These are phyloP conservation scores for Rhodotorula babjevae DNA, from an alignment of 768 basidiomycete genomes.

Conservation along the genomic window DNA sequence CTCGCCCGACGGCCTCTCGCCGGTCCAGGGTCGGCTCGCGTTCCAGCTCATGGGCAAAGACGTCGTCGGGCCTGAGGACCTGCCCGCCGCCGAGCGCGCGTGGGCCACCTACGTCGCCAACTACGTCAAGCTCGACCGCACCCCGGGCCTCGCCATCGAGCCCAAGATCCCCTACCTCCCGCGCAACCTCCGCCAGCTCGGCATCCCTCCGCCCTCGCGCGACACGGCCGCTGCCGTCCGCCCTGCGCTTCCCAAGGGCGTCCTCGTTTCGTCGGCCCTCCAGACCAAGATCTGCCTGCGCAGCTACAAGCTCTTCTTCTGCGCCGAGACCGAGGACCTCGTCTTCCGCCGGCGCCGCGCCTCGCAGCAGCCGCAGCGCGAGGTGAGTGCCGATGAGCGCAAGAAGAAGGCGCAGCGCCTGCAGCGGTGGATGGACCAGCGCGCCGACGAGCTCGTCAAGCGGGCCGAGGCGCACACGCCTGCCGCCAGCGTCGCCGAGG, in stretches of 20 bases:
- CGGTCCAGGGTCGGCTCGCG: constrained; percentile 17
- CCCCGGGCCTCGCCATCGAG: constrained; percentile 11
- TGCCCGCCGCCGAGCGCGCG: constrained; percentile 47
- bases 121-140: constrained; percentile 42
- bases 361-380: neutral
- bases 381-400: neutral
- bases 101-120: constrained; percentile 52
- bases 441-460: constrained; percentile 7
- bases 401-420: constrained; percentile 1
- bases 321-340: constrained; percentile 53
- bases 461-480: neutral
- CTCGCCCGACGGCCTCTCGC: neutral
- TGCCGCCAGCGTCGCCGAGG: neutral
- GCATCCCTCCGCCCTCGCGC: constrained; percentile 7
- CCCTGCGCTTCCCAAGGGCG: constrained; percentile 37
- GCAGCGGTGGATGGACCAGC: constrained; percentile 20
- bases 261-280: constrained; percentile 53
- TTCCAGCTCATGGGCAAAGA: constrained; percentile 51
- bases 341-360: constrained; percentile 21
- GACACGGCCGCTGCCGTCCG: neutral
- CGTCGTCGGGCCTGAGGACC: constrained; percentile 50
- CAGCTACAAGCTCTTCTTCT: constrained; percentile 71
- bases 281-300: constrained; percentile 77
- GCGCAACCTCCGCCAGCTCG: constrained; percentile 44
- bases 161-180: constrained; percentile 59